Conservation (phyloP, 306 rosid species). For the Mucuna pruriens region DNA sequence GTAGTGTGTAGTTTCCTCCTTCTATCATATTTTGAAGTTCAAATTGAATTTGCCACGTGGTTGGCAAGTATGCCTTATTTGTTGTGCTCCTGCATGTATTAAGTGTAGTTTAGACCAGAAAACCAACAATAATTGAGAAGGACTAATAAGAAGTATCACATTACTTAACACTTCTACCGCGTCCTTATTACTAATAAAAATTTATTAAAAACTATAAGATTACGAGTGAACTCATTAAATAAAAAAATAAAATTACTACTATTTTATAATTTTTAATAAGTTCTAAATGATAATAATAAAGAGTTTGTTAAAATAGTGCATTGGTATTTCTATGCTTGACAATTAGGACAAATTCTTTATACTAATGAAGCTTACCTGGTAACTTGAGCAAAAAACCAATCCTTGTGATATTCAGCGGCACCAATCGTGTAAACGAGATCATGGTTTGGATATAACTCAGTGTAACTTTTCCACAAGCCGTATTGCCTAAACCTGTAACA, state of each 20-base stretch:
- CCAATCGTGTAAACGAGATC: conserved; percentile 61
- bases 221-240: too few species aligned
- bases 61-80: conserved; percentile 43
- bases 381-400: conserved; percentile 79
- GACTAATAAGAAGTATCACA: too few species aligned
- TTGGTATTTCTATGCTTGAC: too few species aligned
- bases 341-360: neutral
- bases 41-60: conserved; percentile 77
- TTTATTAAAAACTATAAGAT: too few species aligned
- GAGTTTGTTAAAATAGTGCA: too few species aligned
- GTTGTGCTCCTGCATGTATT: conserved; percentile 39
- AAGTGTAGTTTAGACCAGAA: neutral
- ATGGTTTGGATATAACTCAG: conserved; percentile 47
- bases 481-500: conserved; percentile 65
- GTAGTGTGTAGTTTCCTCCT: conserved; percentile 65
- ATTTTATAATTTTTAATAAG: too few species aligned
- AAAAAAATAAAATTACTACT: too few species aligned
- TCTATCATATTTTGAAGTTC: conserved; percentile 27
- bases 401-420: conserved; percentile 24
- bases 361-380: conserved; percentile 34
- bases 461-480: conserved; percentile 71
- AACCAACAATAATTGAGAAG: too few species aligned
- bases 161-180: too few species aligned
- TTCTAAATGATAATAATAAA: too few species aligned
- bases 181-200: too few species aligned